Evolutionary conservation across 371 early-diverging fungal species (phyloP), one percentile per base, ranked within the genome.

Genomic region (Syncephalastrum racemosum): DNA sequence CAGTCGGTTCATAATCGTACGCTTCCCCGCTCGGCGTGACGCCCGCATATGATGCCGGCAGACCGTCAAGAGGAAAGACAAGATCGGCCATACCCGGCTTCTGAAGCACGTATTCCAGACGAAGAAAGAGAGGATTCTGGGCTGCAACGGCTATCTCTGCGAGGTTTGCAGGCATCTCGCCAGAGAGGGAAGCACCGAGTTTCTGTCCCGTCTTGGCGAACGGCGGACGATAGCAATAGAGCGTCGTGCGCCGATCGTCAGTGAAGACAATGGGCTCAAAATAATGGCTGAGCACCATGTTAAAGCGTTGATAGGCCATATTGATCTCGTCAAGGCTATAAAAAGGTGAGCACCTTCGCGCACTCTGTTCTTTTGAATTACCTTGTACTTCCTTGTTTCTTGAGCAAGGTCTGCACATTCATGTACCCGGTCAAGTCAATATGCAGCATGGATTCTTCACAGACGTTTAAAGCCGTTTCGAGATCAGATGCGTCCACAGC

Each of bases 401-500:
- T 62, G 4, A 79, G 67, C 46, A 84, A 65, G 5, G 86, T 78
- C 53, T 87, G 78, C 0, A 86, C 87, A 58, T 92, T 90, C 2
- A 92, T 59, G 57, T 86, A 90, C 0, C 79, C 82, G 1, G 92
- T 90, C 10, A 92, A 66, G 59, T 90, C 89, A 51, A 90, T 83
- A 50, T 88, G 86, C 25, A 90, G 63, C n/a, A 72, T 70, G 1
- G 82, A 77, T 49, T 87, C 82, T 20, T 79, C 74, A 59, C 90
- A 91, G 18, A 81, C 72, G n/a, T 77, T 76, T 8, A 87, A 58
- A 0, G 86, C 87, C 51, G 78, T 82, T 25, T 80, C 76, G 44
- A 90, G 71, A 63, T 91, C 90, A n/a, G 60, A 58, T 6, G 70
- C 58, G 22, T 72, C 74, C 19, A 90, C 73, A 1, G 73, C 65